These are phyloP conservation scores for Fusarium compactum DNA, from an alignment of 2,329 filamentous ascomycete species.

Conservation along the genomic window DNA sequence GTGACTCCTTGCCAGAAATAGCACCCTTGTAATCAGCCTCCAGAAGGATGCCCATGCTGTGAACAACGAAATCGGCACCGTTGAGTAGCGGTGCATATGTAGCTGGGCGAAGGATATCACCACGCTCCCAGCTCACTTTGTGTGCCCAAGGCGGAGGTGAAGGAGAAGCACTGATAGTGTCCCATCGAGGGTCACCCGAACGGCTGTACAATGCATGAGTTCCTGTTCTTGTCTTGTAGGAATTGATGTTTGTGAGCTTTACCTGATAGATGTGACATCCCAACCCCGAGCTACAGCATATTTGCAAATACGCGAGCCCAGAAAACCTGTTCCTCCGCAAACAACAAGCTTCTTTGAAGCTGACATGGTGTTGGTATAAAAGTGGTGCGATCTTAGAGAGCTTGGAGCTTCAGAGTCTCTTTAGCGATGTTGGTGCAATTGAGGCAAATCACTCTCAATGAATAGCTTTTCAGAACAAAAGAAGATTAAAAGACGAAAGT, in stretches of 20 bases:
- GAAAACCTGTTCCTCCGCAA: conserved; percentile 92
- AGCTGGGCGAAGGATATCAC: conserved; percentile 84
- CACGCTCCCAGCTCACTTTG: conserved; percentile 87
- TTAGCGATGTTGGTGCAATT: background rate
- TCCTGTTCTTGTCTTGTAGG: conserved; percentile 1
- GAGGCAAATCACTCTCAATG: background rate
- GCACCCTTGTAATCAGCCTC: conserved; percentile 98
- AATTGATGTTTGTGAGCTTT: conserved; percentile 44
- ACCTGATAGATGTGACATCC: conserved; percentile 95
- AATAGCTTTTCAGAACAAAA: background rate
- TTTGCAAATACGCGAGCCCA: conserved; percentile 91
- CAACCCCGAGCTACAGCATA: conserved; percentile 86
- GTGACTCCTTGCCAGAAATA: conserved; percentile 83
- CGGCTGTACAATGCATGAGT: conserved; percentile 68
- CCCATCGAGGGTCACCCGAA: conserved; percentile 90
- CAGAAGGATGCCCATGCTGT: conserved; percentile 94
- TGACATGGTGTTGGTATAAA: conserved; percentile 58
- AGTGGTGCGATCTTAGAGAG: conserved; percentile 39
- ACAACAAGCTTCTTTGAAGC: conserved; percentile 85
- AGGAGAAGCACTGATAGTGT: conserved; percentile 76
- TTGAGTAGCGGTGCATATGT: conserved; percentile 83
- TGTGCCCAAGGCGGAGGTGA: conserved; percentile 83
- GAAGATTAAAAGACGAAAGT: background rate
- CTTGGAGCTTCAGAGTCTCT: conserved; percentile 16
- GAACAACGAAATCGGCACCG: conserved; percentile 86